A percentile compares a stretch with the other conserved stretches of the same genome.
These are phyloP conservation scores for Diaporthe longicolla DNA, from an alignment of 2,329 filamentous ascomycete species.

Conservation along the genomic window DNA sequence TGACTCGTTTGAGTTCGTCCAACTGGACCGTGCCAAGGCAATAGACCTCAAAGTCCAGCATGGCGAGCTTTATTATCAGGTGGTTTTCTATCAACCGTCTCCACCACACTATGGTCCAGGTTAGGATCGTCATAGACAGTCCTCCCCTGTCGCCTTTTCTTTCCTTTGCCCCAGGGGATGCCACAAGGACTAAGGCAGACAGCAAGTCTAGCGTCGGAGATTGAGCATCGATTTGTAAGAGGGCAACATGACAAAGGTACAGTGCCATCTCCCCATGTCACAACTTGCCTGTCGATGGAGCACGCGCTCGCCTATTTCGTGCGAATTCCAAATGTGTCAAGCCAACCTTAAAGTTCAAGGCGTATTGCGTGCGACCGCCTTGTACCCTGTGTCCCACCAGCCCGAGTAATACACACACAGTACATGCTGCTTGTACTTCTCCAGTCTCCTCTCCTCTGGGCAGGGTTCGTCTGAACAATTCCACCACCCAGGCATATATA, in stretches of 20 bases:
- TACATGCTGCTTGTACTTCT: neutral
- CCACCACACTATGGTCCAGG: conserved; percentile 19
- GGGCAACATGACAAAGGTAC: conserved; percentile 20
- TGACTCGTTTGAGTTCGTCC: conserved; percentile 25
- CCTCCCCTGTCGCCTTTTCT: neutral
- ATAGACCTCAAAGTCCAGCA: neutral
- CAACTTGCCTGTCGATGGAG: neutral
- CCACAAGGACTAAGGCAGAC: neutral
- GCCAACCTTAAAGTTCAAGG: conserved; percentile 25
- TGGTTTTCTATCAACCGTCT: conserved; percentile 17
- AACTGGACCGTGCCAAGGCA: conserved; percentile 25
- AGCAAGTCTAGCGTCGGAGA: conserved; percentile 19
- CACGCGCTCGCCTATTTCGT: conserved; percentile 19
- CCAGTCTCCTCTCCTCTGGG: neutral
- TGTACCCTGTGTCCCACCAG: conserved; percentile 20
- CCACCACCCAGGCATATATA: conserved; percentile 1
- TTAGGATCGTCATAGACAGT: conserved; percentile 22
- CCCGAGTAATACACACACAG: conserved; percentile 9
- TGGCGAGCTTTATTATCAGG: conserved; percentile 24
- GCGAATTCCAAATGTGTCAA: conserved; percentile 30
- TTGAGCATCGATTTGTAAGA: conserved; percentile 30
- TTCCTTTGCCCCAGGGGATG: neutral
- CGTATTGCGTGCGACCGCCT: conserved; percentile 10
- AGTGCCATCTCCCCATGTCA: conserved; percentile 1
- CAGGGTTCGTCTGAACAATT: conserved; percentile 16